Evolutionary conservation across 2,329 filamentous ascomycete species (phyloP), one percentile per base, ranked within the genome.

Genomic region (Penicillium sp.): DNA sequence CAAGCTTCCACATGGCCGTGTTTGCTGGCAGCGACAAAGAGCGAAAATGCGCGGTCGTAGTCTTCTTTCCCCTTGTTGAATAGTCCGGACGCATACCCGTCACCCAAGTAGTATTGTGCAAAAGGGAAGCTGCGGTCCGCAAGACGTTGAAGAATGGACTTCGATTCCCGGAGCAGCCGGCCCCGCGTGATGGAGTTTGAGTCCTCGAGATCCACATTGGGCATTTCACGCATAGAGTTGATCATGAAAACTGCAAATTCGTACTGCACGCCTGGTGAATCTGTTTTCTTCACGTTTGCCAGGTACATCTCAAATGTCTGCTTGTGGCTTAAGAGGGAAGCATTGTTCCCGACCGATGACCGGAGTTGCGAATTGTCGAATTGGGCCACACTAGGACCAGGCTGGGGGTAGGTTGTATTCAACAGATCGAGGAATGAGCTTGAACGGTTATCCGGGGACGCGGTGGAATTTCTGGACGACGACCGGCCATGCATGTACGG

Each of bases 261-360:
- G 74, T 98, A 98, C 74, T 97, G 92, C 33, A 96, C 90, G 4
- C 90, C 88, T 16, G 88, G 83, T 74, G 97, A 92, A 61, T 90
- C 95, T 3, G 95, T 96, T 80, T 99, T 99, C 79, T 97, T 98
- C 57, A 97, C 91, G 70, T 98, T 99, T 54, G 89, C 88, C 45
- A 93, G 86, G 74, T 99, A 99, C 93, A 98, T 97, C 54, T 98
- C 93, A 49, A 99, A 84, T 1, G 95, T 99, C 77, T 98, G 93
- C 71, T 93, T 90, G 33, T 91, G 89, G 69, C 91, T 93, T 29
- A 99, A 84, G 13, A 99, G 82, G 21, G 93, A 96, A 3, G 93
- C 93, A 78, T 96, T 96, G 70, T 86, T 89, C 45, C 95, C 95
- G 24, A 99, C 87, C 16, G 85, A 87, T 55, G 83, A 87, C 58